phyloP scores from a whole-genome alignment of 78 protist genomes.

The Dictyostelium intermedium region DNA sequence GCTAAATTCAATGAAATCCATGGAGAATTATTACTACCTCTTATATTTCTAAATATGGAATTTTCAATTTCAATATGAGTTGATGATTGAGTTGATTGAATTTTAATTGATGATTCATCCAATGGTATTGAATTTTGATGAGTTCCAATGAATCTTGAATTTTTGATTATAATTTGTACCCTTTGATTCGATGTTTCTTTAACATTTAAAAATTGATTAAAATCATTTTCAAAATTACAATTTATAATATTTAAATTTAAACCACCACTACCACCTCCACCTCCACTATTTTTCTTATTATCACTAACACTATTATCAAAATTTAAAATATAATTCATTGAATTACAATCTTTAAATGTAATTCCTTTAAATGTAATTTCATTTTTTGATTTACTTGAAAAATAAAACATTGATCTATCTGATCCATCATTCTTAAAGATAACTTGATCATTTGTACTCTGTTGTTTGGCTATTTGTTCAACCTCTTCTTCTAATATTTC shows the following conservation, averaged over 20 bases:
- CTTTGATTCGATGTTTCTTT: not conserved
- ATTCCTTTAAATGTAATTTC: conserved; percentile 3
- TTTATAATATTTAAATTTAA: not conserved
- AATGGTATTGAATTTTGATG: not conserved
- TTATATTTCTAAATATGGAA: not conserved
- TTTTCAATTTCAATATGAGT: not conserved
- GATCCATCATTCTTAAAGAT: conserved; percentile 12
- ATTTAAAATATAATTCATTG: not conserved
- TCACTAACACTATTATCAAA: not conserved
- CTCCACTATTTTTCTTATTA: not conserved
- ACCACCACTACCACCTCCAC: not conserved
- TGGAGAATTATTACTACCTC: not conserved
- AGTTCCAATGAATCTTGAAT: conserved; percentile 9
- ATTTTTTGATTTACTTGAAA: not conserved
- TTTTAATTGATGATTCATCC: not conserved
- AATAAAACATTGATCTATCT: not conserved
- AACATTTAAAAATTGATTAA: not conserved
- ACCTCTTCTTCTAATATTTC: conserved; percentile 6
- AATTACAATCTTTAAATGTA: not conserved
- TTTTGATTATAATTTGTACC: not conserved
- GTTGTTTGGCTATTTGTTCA: not conserved
- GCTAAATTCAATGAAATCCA: not conserved
- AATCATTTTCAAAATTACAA: not conserved
- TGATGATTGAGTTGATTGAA: not conserved
- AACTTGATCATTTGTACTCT: conserved; percentile 24